Percentiles rank a stretch among this genome's conserved stretches.
These are phyloP conservation scores for Venturiaceae sp. DNA, from an alignment of 2,329 filamentous ascomycete species.

Conservation along the genomic window DNA sequence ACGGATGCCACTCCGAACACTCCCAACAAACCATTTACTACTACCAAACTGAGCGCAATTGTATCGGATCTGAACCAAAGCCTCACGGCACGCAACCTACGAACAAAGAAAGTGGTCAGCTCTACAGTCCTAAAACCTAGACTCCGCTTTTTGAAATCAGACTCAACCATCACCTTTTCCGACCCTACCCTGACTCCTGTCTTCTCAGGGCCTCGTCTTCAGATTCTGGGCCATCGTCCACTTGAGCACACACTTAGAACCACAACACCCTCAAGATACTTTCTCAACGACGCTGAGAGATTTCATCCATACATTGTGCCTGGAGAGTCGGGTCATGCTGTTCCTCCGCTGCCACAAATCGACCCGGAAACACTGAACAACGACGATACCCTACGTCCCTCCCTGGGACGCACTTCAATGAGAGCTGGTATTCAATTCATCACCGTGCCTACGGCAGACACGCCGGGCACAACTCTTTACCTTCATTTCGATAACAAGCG, in stretches of 20 bases:
- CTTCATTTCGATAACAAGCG: constrained; percentile 73
- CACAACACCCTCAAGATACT: too few species aligned
- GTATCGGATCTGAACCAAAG: too few species aligned
- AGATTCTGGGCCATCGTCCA: neutral
- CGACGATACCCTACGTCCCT: too few species aligned
- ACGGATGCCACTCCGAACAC: too few species aligned
- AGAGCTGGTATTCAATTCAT: constrained; percentile 64
- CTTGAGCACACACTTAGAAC: neutral
- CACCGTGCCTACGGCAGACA: constrained; percentile 79
- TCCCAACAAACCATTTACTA: too few species aligned
- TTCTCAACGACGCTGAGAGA: too few species aligned
- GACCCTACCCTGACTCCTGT: neutral
- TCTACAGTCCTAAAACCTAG: neutral
- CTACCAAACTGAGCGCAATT: too few species aligned
- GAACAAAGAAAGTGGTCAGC: too few species aligned
- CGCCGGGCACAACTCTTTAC: constrained; percentile 65
- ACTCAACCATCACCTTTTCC: neutral
- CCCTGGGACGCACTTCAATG: too few species aligned
- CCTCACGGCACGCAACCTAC: too few species aligned
- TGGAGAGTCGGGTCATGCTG: neutral
- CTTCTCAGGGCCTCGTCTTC: neutral
- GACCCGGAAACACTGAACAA: too few species aligned
- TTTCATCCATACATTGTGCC: neutral
- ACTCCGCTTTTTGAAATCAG: neutral
- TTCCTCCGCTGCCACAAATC: neutral